Conservation (phyloP, 768 basidiomycete species). For the Agaricus blazei region DNA sequence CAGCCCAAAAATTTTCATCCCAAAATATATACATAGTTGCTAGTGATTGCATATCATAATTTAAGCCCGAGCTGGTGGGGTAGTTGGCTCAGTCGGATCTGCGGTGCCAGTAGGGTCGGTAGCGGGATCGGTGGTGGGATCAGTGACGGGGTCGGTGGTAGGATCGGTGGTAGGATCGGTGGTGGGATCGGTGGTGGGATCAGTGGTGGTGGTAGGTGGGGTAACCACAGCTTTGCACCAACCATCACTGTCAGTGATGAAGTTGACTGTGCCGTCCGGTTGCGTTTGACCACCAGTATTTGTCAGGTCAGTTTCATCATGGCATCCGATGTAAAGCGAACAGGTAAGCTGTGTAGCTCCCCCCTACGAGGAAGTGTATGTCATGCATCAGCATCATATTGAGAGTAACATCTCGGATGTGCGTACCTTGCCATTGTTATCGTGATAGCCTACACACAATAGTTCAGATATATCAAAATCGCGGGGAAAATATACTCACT, state of each 20-base stretch:
- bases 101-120: background rate
- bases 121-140: background rate
- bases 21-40: background rate
- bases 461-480: background rate
- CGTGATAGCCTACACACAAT: constrained; percentile 31
- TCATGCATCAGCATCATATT: background rate
- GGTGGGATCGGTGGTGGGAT: background rate
- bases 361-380: constrained; percentile 17
- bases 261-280: constrained; percentile 36
- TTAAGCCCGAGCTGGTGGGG: background rate
- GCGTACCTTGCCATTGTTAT: constrained; percentile 40
- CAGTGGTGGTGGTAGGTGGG: background rate
- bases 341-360: constrained; percentile 41
- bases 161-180: background rate
- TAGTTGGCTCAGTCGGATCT: background rate
- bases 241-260: constrained; percentile 37
- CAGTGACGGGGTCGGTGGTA: background rate
- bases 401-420: background rate
- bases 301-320: constrained; percentile 27
- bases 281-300: constrained; percentile 41
- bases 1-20: background rate
- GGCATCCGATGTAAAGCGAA: constrained; percentile 36
- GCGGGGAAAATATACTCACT: constrained; percentile 22
- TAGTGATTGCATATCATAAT: too few species aligned
- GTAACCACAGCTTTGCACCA: constrained; percentile 28